A percentile compares a stretch with the other conserved stretches of the same genome.
These are phyloP conservation scores for Grosmannia clavigera DNA, from an alignment of 2,329 filamentous ascomycete species.

Conservation along the genomic window DNA sequence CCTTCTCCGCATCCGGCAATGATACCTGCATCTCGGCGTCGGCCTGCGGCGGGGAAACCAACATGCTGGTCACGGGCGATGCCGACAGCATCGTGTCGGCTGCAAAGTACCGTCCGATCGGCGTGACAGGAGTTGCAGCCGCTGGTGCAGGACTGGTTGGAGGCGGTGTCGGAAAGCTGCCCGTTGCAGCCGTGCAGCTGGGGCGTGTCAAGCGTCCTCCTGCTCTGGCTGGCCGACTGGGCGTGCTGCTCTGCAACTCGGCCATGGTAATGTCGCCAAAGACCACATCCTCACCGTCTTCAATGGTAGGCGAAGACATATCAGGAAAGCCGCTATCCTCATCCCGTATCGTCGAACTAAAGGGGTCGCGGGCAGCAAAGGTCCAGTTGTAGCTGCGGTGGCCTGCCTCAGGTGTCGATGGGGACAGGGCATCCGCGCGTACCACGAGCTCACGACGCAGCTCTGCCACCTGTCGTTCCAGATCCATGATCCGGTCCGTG, in stretches of 20 bases:
- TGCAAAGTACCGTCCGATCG: background rate
- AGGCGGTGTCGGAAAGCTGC: slow-evolving; percentile 43
- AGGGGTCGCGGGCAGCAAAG: slow-evolving; percentile 34
- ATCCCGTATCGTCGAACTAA: slow-evolving; percentile 15
- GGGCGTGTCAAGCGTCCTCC: slow-evolving; percentile 14
- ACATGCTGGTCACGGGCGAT: background rate
- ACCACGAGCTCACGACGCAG: slow-evolving; percentile 19
- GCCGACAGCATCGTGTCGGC: slow-evolving; percentile 8
- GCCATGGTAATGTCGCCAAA: slow-evolving; percentile 40
- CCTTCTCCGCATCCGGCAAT: slow-evolving; percentile 29
- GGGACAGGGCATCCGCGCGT: slow-evolving; percentile 4
- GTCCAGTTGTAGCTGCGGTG: slow-evolving; percentile 35
- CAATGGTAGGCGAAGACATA: background rate
- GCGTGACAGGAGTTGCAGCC: slow-evolving; percentile 1
- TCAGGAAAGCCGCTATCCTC: slow-evolving; percentile 20
- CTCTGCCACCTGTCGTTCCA: slow-evolving; percentile 23
- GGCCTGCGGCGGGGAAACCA: background rate
- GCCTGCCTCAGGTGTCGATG: slow-evolving; percentile 11
- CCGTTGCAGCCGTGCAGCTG: slow-evolving; percentile 1
- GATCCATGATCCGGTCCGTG: slow-evolving; percentile 25
- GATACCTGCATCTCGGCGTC: slow-evolving; percentile 27
- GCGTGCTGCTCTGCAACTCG: slow-evolving; percentile 40
- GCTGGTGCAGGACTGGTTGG: slow-evolving; percentile 34
- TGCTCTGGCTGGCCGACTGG: slow-evolving; percentile 20
- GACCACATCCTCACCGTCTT: slow-evolving; percentile 15